Evolutionary conservation across 371 early-diverging fungal genomes (phyloP).

Genomic region (Mucor racemosus): DNA sequence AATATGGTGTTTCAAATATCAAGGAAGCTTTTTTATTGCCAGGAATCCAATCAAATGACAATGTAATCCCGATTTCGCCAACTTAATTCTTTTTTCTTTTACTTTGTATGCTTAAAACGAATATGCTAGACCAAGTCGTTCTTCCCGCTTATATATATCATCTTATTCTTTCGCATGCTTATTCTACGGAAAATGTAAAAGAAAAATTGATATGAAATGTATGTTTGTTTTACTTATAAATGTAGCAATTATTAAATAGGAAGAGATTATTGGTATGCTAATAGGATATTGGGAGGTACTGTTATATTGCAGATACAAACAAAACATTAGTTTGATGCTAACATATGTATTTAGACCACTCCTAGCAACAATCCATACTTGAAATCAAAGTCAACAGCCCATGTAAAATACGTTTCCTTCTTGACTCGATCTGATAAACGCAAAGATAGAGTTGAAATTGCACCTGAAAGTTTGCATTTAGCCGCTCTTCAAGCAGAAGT

Average conservation of each 20-base stretch:
- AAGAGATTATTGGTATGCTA: slow-evolving; percentile 77
- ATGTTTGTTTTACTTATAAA: too few species aligned
- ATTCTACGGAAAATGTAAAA: slow-evolving; percentile 63
- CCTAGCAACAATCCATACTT: slow-evolving; percentile 36
- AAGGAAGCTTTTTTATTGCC: background rate
- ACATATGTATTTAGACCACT: slow-evolving; percentile 23
- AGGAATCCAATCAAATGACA: background rate
- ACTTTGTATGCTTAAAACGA: background rate
- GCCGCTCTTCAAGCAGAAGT: slow-evolving; percentile 74
- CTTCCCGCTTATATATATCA: slow-evolving; percentile 57
- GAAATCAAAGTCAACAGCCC: slow-evolving; percentile 42
- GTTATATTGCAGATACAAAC: background rate
- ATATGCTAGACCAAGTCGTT: slow-evolving; percentile 41
- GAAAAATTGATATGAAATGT: too few species aligned
- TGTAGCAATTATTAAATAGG: slow-evolving; percentile 35
- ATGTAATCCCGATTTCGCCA: background rate
- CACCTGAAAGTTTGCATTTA: slow-evolving; percentile 65
- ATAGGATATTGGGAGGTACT: slow-evolving; percentile 70
- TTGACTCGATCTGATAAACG: slow-evolving; percentile 76
- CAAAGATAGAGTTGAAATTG: slow-evolving; percentile 75
- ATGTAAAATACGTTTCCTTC: slow-evolving; percentile 60
- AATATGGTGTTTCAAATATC: too few species aligned
- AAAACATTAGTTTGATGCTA: background rate
- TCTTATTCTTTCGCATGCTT: slow-evolving; percentile 57
- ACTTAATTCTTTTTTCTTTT: background rate